Evolutionary conservation across 2,329 filamentous ascomycete genomes (phyloP).

Genomic region (Calonectria hawksworthii): DNA sequence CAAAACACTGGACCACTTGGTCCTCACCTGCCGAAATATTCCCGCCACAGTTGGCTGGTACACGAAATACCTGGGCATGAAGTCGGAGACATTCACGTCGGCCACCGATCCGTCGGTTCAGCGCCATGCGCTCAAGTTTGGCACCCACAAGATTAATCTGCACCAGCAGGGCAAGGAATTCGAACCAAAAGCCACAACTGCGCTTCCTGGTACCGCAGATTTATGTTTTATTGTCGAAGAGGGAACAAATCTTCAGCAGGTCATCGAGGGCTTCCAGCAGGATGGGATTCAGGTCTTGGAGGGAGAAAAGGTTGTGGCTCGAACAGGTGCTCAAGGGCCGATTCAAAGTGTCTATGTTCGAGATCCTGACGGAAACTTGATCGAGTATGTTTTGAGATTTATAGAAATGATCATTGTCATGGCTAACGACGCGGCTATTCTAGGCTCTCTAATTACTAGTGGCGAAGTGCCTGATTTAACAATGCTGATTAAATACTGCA

Average conservation of each 20-base stretch:
- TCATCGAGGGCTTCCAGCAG: slow-evolving; percentile 57
- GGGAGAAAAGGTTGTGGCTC: slow-evolving; percentile 63
- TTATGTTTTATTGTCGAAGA: slow-evolving; percentile 71
- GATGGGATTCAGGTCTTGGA: slow-evolving; percentile 65
- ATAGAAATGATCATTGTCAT: background rate
- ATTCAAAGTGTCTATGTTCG: slow-evolving; percentile 71
- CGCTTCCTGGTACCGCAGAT: slow-evolving; percentile 70
- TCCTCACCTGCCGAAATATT: slow-evolving; percentile 69
- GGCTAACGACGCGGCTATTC: background rate
- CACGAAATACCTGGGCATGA: slow-evolving; percentile 69
- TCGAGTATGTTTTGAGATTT: slow-evolving; percentile 63
- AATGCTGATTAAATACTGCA: background rate
- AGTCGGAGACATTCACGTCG: slow-evolving; percentile 58
- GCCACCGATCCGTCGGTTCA: slow-evolving; percentile 48
- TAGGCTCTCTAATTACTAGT: background rate
- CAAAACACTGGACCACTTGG: slow-evolving; percentile 70
- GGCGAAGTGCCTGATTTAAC: background rate
- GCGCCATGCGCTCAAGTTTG: slow-evolving; percentile 69
- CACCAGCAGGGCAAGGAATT: slow-evolving; percentile 71
- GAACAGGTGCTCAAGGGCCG: slow-evolving; percentile 68
- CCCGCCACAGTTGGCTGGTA: slow-evolving; percentile 67
- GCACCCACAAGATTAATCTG: slow-evolving; percentile 72
- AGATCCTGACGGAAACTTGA: slow-evolving; percentile 73
- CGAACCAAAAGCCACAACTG: slow-evolving; percentile 68
- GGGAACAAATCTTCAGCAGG: slow-evolving; percentile 57